phyloP scores from a whole-genome alignment of 352 stramenopile genomes.

The Phytophthora rubi region DNA sequence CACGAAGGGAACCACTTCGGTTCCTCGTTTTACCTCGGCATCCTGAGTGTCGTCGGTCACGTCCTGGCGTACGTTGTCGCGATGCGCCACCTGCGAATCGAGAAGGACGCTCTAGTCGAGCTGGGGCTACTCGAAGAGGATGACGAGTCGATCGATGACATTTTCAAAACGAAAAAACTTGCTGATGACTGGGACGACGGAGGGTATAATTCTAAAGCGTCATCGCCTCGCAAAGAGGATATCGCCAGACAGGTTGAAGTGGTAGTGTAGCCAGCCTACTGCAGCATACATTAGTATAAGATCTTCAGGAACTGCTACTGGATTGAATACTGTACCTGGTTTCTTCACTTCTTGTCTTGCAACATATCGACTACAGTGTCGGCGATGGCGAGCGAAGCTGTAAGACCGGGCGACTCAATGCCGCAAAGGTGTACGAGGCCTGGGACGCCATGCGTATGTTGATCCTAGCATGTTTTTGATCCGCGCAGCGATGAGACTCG shows the following conservation, averaged over 20 bases:
- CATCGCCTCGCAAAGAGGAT: conserved; percentile 27
- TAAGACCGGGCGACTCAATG: conserved; percentile 97
- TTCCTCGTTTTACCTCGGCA: conserved; percentile 59
- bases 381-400: conserved; percentile 85
- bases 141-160: conserved; percentile 35
- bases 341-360: conserved; percentile 24
- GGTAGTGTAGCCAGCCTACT: conserved; percentile 26
- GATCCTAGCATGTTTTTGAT: conserved; percentile 37
- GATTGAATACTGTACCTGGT: not conserved
- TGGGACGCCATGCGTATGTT: conserved; percentile 72
- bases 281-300: not conserved
- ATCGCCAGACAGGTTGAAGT: conserved; percentile 20
- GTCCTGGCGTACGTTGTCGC: conserved; percentile 36
- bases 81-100: conserved; percentile 48
- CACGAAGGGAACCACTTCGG: conserved; percentile 40
- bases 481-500: not conserved
- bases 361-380: conserved; percentile 74
- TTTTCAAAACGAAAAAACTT: conserved; percentile 41
- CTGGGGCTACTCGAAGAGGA: conserved; percentile 38
- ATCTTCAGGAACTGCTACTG: not conserved
- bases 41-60: conserved; percentile 40
- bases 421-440: conserved; percentile 94
- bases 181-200: conserved; percentile 30
- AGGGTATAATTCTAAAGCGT: conserved; percentile 7
- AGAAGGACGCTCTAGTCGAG: conserved; percentile 44